Conservation (phyloP, 345 rosid genomes). For the Lepidium africanum region DNA sequence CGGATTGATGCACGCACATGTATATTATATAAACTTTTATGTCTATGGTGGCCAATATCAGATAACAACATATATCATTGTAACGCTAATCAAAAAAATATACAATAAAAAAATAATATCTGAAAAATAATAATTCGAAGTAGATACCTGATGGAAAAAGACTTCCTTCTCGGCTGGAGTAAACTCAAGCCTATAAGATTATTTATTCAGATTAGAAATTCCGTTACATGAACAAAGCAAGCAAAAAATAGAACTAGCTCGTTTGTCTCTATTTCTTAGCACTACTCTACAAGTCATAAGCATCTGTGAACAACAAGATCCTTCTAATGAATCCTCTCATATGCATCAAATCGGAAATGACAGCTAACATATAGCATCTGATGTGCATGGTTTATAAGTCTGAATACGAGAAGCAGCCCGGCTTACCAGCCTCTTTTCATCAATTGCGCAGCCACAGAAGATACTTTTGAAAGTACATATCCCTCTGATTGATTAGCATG, state of each 20-base stretch:
- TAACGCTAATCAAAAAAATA: neutral
- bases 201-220: conserved; percentile 9
- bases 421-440: conserved; percentile 98
- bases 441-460: conserved; percentile 95
- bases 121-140: neutral
- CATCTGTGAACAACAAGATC: neutral
- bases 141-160: conserved; percentile 69
- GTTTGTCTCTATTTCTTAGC: neutral
- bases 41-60: neutral
- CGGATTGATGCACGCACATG: neutral
- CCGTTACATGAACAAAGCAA: conserved; percentile 4
- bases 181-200: conserved; percentile 74
- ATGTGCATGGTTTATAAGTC: neutral
- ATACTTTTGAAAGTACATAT: conserved; percentile 81
- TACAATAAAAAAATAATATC: neutral
- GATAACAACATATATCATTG: neutral
- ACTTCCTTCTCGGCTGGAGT: conserved; percentile 71
- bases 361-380: conserved; percentile 7
- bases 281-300: neutral
- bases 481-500: conserved; percentile 79
- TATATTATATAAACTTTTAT: neutral
- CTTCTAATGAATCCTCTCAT: neutral
- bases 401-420: neutral
- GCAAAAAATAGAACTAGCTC: neutral
- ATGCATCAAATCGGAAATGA: conserved; percentile 1